These are phyloP conservation scores for Setaria italica DNA, from an alignment of 202 grass and related monocot species.

Conservation along the genomic window DNA sequence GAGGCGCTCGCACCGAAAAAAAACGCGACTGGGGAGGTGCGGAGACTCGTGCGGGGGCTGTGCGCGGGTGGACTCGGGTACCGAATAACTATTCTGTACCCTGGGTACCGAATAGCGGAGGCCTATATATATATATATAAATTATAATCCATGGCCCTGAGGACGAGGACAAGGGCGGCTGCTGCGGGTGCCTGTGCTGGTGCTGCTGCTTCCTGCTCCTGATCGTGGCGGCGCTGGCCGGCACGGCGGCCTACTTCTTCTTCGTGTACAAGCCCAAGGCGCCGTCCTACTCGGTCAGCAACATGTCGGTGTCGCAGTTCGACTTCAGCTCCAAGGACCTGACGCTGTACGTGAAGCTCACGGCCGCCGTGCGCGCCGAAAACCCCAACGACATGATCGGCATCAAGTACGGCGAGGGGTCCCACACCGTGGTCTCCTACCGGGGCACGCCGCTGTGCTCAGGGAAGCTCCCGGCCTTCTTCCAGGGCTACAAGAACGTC, in stretches of 20 bases:
- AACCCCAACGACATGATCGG: conserved; percentile 88
- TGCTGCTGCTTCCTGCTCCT: conserved; percentile 78
- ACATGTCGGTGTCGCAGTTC: conserved; percentile 73
- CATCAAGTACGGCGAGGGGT: conserved; percentile 67
- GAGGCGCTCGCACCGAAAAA: too few species aligned
- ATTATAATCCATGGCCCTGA: conserved; percentile 34
- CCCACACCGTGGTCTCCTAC: conserved; percentile 65
- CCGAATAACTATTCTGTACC: too few species aligned
- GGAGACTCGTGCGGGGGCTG: too few species aligned
- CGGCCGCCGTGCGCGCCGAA: conserved; percentile 66
- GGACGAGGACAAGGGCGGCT: conserved; percentile 34
- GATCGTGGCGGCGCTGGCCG: conserved; percentile 46
- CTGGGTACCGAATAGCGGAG: too few species aligned
- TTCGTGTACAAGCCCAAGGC: conserved; percentile 61
- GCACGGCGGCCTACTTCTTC: conserved; percentile 42
- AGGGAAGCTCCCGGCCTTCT: conserved; percentile 65
- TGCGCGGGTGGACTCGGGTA: too few species aligned
- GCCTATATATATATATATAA: not conserved
- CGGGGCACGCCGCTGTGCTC: conserved; percentile 65
- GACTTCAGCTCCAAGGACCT: conserved; percentile 60
- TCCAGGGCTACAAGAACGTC: conserved; percentile 76
- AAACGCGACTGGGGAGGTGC: too few species aligned
- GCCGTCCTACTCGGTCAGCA: conserved; percentile 76
- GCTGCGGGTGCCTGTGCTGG: conserved; percentile 64
- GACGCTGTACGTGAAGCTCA: conserved; percentile 70